Percentiles rank a stretch among this genome's conserved stretches.
Evolutionary conservation across 2,329 filamentous ascomycete genomes (phyloP).

Genomic region (Paracoccidioides brasiliensis): DNA sequence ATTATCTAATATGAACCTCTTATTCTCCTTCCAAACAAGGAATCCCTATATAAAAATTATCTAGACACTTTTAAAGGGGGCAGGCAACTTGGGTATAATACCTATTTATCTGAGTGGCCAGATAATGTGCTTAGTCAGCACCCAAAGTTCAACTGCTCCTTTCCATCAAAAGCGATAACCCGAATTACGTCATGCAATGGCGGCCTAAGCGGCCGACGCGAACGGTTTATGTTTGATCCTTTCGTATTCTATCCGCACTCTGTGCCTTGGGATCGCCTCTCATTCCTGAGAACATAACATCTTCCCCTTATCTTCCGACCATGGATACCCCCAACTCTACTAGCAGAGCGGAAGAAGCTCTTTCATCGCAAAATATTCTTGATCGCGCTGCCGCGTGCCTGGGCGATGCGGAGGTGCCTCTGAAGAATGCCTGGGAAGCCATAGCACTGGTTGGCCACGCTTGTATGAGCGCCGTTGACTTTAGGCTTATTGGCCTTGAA

Average conservation of each 20-base stretch:
- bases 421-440: constrained; percentile 54
- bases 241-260: not conserved
- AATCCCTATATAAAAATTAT: too few species aligned
- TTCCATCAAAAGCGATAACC: too few species aligned
- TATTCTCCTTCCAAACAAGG: too few species aligned
- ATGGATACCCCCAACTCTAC: not conserved
- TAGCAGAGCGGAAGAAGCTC: not conserved
- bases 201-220: not conserved
- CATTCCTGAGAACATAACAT: too few species aligned
- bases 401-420: constrained; percentile 14
- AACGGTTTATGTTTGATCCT: not conserved
- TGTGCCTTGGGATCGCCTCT: not conserved
- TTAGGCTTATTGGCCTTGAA: constrained; percentile 67
- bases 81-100: too few species aligned
- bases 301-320: not conserved
- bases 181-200: not conserved
- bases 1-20: too few species aligned
- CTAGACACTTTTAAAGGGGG: too few species aligned
- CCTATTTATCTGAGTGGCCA: too few species aligned
- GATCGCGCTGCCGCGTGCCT: constrained; percentile 22
- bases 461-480: constrained; percentile 66
- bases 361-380: constrained; percentile 20
- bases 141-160: too few species aligned
- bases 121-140: too few species aligned
- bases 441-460: constrained; percentile 75